Percentiles rank a stretch among this genome's conserved stretches.
phyloP scores from a whole-genome alignment of 177 flowering plant species.

The Tripterygium wilfordii region DNA sequence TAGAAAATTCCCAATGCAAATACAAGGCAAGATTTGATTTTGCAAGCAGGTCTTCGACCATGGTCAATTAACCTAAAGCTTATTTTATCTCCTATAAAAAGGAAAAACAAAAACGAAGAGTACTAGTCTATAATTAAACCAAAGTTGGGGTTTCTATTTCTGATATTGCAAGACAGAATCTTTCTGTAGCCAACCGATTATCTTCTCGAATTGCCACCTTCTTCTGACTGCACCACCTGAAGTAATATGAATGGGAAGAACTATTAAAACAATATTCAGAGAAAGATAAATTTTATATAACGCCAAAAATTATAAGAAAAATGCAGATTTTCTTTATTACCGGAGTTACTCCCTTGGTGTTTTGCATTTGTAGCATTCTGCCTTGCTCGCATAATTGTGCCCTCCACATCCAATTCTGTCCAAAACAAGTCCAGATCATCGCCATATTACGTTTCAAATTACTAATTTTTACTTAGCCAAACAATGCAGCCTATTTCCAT shows the following conservation, averaged over 20 bases:
- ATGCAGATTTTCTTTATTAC: conserved; percentile 23
- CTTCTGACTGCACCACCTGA: conserved; percentile 1
- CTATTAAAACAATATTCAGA: not conserved
- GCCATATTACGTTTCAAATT: not conserved
- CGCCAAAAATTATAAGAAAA: not conserved
- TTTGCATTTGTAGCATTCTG: conserved; percentile 4
- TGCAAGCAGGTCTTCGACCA: too few relatives aligned
- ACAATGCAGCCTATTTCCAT: not conserved
- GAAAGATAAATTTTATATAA: too few relatives aligned
- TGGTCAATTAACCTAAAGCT: too few relatives aligned
- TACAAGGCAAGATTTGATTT: conserved; percentile 2
- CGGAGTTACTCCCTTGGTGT: conserved; percentile 12
- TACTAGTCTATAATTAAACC: too few relatives aligned
- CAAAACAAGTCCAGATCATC: not conserved
- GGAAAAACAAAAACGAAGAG: not conserved
- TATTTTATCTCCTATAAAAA: not conserved
- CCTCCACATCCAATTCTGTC: conserved; percentile 10
- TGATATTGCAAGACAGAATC: not conserved
- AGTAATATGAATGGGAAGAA: not conserved
- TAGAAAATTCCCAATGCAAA: conserved; percentile 2
- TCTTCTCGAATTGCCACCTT: not conserved
- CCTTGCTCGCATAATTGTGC: conserved; percentile 14
- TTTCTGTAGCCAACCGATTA: too few relatives aligned
- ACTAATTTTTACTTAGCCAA: not conserved
- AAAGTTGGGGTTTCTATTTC: not conserved